A percentile compares a stretch with the other conserved stretches of the same genome.
phyloP scores from a whole-genome alignment of 2,329 filamentous ascomycete genomes.

The Pseudopyricularia cyperi region DNA sequence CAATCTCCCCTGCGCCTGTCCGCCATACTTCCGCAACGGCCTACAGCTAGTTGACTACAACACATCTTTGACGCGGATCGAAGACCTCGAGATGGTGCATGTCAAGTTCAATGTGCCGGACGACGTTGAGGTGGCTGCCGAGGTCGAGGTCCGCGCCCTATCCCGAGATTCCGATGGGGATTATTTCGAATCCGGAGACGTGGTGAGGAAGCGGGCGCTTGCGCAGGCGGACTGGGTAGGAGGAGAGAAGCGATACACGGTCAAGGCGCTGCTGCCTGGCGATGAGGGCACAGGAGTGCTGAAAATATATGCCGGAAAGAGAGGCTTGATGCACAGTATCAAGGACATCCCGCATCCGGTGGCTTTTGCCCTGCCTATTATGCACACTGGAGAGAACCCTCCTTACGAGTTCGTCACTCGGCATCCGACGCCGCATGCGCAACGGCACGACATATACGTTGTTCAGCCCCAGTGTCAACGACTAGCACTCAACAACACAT shows the following conservation, averaged over 20 bases:
- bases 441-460: slow-evolving; percentile 92
- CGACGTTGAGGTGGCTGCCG: slow-evolving; percentile 84
- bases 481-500: slow-evolving; percentile 89
- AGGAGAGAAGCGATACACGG: slow-evolving; percentile 78
- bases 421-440: slow-evolving; percentile 94
- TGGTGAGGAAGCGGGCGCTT: slow-evolving; percentile 72
- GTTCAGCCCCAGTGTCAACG: slow-evolving; percentile 87
- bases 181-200: slow-evolving; percentile 81
- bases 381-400: slow-evolving; percentile 85
- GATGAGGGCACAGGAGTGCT: slow-evolving; percentile 82
- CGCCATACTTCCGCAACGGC: slow-evolving; percentile 73
- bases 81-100: slow-evolving; percentile 88
- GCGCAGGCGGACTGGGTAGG: slow-evolving; percentile 85
- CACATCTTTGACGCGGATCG: slow-evolving; percentile 71
- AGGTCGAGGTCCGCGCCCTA: slow-evolving; percentile 76
- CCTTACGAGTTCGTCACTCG: slow-evolving; percentile 85
- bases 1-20: slow-evolving; percentile 73
- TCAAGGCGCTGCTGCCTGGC: slow-evolving; percentile 83
- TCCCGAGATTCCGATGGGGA: slow-evolving; percentile 79
- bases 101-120: slow-evolving; percentile 76
- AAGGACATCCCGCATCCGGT: slow-evolving; percentile 91
- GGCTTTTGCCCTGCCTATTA: slow-evolving; percentile 77
- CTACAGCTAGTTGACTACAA: slow-evolving; percentile 81
- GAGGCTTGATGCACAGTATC: slow-evolving; percentile 93
- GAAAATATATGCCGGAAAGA: slow-evolving; percentile 86